Conservation (phyloP, 768 basidiomycete species). For the Lyophyllum decastes region DNA sequence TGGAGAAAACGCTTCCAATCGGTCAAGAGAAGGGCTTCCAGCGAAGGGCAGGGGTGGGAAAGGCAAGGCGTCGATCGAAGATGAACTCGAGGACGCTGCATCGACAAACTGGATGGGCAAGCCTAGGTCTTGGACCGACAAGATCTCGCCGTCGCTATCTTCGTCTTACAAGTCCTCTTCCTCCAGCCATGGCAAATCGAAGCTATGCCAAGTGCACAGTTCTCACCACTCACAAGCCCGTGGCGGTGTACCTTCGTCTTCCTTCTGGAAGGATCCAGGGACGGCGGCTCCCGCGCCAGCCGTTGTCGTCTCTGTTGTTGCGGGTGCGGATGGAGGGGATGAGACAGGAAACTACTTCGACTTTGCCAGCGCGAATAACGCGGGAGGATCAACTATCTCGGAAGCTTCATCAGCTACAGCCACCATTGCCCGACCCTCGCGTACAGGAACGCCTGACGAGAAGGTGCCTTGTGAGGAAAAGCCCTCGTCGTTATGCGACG, state of each 20-base stretch:
- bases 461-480: slow-evolving; percentile 20
- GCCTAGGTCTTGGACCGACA: slow-evolving; percentile 41
- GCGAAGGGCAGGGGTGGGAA: slow-evolving; percentile 34
- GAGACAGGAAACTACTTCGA: slow-evolving; percentile 35
- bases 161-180: slow-evolving; percentile 39
- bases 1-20: slow-evolving; percentile 11
- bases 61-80: slow-evolving; percentile 29
- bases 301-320: slow-evolving; percentile 52
- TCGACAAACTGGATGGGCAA: slow-evolving; percentile 39
- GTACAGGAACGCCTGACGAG: slow-evolving; percentile 32
- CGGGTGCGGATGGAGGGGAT: slow-evolving; percentile 43
- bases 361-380: slow-evolving; percentile 29
- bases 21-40: slow-evolving; percentile 29
- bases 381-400: slow-evolving; percentile 24
- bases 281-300: slow-evolving; percentile 54
- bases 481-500: slow-evolving; percentile 24
- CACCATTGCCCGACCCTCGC: slow-evolving; percentile 42
- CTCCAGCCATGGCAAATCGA: slow-evolving; percentile 33
- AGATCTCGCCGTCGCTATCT: slow-evolving; percentile 26
- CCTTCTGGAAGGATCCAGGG: slow-evolving; percentile 55
- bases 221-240: slow-evolving; percentile 37
- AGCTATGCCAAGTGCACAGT: slow-evolving; percentile 23
- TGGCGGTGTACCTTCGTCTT: slow-evolving; percentile 36
- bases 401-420: slow-evolving; percentile 43
- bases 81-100: slow-evolving; percentile 31